Evolutionary conservation across 352 stramenopile genomes (phyloP).

Genomic region (Phytopythium helicoides): DNA sequence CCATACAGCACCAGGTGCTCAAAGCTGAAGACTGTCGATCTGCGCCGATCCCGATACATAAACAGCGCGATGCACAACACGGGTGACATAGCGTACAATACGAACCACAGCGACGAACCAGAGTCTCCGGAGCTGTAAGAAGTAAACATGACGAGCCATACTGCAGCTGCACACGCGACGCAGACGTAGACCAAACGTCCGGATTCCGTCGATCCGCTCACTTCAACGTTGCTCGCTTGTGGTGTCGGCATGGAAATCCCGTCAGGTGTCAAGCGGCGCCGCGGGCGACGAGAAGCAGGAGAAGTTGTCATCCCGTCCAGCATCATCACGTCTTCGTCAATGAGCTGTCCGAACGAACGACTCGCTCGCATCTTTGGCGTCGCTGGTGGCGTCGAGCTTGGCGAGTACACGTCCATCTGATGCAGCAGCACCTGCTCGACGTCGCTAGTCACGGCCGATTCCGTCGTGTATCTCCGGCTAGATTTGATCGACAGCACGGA

Average conservation of each 20-base stretch:
- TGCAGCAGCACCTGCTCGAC: constrained; percentile 9
- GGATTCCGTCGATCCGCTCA: not conserved
- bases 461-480: not conserved
- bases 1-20: constrained; percentile 74
- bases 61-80: constrained; percentile 60
- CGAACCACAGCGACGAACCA: constrained; percentile 48
- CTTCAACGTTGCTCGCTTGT: not conserved
- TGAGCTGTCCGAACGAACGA: not conserved
- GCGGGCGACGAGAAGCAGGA: not conserved
- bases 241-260: not conserved
- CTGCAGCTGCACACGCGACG: constrained; percentile 24
- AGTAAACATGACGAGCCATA: constrained; percentile 74
- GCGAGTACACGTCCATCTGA: constrained; percentile 16
- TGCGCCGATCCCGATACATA: constrained; percentile 30
- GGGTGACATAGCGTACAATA: constrained; percentile 60
- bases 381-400: constrained; percentile 2
- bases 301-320: not conserved
- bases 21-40: constrained; percentile 38
- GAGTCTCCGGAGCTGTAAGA: constrained; percentile 47
- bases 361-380: not conserved
- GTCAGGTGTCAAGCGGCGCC: constrained; percentile 1
- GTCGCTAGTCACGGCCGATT: too few species aligned
- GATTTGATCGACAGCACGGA: not conserved
- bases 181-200: constrained; percentile 45
- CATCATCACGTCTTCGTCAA: not conserved